phyloP scores from a whole-genome alignment of 2,329 filamentous ascomycete species.

The Cladobotryum protrusum region DNA sequence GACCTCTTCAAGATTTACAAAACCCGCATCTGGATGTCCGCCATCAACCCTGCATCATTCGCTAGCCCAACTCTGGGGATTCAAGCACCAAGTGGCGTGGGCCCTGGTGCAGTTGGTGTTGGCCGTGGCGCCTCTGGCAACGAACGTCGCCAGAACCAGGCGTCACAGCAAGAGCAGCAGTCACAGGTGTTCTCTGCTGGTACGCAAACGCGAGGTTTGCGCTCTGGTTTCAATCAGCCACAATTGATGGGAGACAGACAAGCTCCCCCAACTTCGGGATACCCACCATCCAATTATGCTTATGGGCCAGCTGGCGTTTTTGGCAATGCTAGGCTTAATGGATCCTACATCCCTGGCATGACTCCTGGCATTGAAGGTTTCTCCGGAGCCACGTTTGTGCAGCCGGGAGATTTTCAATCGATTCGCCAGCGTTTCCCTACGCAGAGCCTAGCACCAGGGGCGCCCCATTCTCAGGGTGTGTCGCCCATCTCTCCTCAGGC shows the following conservation, averaged over 20 bases:
- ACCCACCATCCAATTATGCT: conserved; percentile 30
- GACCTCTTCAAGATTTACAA: conserved; percentile 99
- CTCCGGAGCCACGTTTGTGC: conserved; percentile 25
- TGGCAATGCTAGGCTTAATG: conserved; percentile 25
- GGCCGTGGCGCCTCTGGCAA: conserved; percentile 37
- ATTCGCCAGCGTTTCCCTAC: conserved; percentile 43
- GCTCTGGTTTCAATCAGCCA: conserved; percentile 35
- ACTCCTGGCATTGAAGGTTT: conserved; percentile 26
- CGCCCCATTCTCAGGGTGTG: conserved; percentile 32
- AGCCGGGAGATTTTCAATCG: conserved; percentile 38
- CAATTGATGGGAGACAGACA: conserved; percentile 37
- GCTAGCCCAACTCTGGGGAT: conserved; percentile 69
- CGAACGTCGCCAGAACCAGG: conserved; percentile 46
- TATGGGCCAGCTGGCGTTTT: conserved; percentile 28
- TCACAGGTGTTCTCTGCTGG: conserved; percentile 30
- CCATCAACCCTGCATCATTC: conserved; percentile 95
- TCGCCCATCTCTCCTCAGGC: conserved; percentile 39
- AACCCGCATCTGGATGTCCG: conserved; percentile 98
- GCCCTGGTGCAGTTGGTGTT: conserved; percentile 58
- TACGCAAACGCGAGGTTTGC: conserved; percentile 36
- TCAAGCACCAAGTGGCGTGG: conserved; percentile 61
- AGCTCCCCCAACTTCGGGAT: conserved; percentile 30
- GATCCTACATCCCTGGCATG: conserved; percentile 23
- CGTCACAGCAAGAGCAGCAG: conserved; percentile 29
- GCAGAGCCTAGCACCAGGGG: conserved; percentile 29